A percentile compares a stretch with the other conserved stretches of the same genome.
Evolutionary conservation across 805 yeast genomes (phyloP).

Genomic region (Pichia occidentalis): DNA sequence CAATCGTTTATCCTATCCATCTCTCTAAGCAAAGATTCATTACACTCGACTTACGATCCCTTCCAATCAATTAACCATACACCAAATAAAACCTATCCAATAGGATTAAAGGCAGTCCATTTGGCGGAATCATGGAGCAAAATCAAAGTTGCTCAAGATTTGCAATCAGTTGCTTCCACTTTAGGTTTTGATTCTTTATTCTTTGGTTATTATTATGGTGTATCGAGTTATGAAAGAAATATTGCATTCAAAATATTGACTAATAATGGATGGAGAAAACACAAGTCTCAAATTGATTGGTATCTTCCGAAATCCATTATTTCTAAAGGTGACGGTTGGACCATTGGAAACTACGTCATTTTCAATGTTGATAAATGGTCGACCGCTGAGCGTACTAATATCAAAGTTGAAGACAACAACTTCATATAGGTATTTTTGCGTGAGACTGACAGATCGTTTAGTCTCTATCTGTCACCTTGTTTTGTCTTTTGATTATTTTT

Average conservation of each 20-base stretch:
- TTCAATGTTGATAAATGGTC: conserved; percentile 41
- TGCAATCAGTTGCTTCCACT: conserved; percentile 24
- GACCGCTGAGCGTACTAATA: conserved; percentile 35
- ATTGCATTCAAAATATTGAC: conserved; percentile 30
- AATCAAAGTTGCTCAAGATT: conserved; percentile 19
- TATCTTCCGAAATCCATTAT: conserved; percentile 35
- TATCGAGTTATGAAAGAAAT: conserved; percentile 36
- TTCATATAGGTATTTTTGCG: conserved; percentile 7
- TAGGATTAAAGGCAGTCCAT: conserved; percentile 30
- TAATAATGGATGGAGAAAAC: conserved; percentile 35
- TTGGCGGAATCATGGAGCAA: conserved; percentile 29
- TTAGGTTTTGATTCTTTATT: conserved; percentile 34
- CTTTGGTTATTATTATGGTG: conserved; percentile 38
- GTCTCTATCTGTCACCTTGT: no score
- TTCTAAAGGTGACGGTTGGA: conserved; percentile 34
- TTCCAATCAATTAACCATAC: conserved; percentile 18
- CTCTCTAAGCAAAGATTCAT: conserved; percentile 19
- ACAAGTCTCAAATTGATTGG: conserved; percentile 23
- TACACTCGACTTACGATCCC: conserved; percentile 15
- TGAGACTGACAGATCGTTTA: no score
- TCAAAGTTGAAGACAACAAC: conserved; percentile 29
- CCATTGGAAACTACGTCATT: conserved; percentile 37
- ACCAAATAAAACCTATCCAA: conserved; percentile 24
- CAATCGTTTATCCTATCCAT: conserved; percentile 29
- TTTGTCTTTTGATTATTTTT: not conserved